These are phyloP conservation scores for Peniophora sp. DNA, from an alignment of 1,284 basidiomycete species.

Conservation along the genomic window DNA sequence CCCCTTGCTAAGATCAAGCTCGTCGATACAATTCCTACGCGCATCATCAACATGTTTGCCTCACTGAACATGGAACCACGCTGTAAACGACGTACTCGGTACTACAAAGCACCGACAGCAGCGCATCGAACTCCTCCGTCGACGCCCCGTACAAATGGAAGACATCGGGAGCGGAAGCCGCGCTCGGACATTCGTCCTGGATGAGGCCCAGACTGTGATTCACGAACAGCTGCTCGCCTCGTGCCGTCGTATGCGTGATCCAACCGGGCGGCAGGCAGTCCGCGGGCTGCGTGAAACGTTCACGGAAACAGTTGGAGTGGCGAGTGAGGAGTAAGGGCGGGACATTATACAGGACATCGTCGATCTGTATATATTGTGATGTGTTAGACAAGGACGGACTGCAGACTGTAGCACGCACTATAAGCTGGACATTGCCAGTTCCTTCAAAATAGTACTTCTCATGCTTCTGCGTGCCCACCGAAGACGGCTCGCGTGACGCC, in stretches of 20 bases:
- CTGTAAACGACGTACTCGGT: background rate
- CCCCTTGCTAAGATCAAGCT: background rate
- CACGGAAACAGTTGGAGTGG: constrained; percentile 47
- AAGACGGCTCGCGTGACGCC: too few relatives aligned
- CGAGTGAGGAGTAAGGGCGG: constrained; percentile 61
- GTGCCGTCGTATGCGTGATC: background rate
- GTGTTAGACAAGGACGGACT: too few relatives aligned
- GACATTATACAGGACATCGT: constrained; percentile 43
- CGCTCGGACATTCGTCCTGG: background rate
- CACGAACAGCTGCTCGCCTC: background rate
- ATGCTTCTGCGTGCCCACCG: too few relatives aligned
- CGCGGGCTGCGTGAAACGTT: constrained; percentile 32
- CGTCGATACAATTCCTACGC: too few relatives aligned
- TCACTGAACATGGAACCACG: background rate
- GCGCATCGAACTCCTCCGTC: background rate
- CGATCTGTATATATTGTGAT: too few relatives aligned
- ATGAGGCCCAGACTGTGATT: background rate
- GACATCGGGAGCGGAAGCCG: background rate
- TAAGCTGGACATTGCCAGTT: too few relatives aligned
- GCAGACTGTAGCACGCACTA: too few relatives aligned
- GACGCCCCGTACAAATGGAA: too few relatives aligned
- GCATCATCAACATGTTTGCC: too few relatives aligned
- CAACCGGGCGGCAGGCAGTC: background rate
- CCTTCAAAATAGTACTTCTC: too few relatives aligned
- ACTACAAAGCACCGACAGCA: background rate